These are phyloP conservation scores for Cytospora chrysosperma DNA, from an alignment of 2,329 filamentous ascomycete species.

Conservation along the genomic window DNA sequence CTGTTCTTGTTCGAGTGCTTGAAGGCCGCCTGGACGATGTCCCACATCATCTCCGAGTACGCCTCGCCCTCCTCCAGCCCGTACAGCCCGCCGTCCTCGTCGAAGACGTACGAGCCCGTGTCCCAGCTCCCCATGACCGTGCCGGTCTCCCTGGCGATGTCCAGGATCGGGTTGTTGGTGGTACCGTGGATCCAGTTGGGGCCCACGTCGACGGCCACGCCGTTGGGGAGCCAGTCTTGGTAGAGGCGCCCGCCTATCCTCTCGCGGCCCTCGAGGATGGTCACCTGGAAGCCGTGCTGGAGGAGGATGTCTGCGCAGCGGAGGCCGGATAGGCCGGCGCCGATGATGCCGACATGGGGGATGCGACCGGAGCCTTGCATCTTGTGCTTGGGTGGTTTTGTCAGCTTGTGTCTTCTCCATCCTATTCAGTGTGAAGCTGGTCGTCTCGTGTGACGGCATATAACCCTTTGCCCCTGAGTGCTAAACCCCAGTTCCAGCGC, in stretches of 20 bases:
- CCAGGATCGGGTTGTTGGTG: slow-evolving; percentile 66
- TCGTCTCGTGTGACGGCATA: background rate
- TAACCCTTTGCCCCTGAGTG: background rate
- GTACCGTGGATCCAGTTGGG: slow-evolving; percentile 84
- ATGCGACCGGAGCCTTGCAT: slow-evolving; percentile 28
- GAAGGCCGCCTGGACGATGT: slow-evolving; percentile 67
- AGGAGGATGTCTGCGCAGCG: slow-evolving; percentile 68
- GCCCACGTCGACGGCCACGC: slow-evolving; percentile 56
- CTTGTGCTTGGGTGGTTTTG: slow-evolving; percentile 28
- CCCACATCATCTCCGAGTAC: slow-evolving; percentile 61
- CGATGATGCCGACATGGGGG: slow-evolving; percentile 65
- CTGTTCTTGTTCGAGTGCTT: slow-evolving; percentile 59
- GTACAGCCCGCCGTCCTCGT: slow-evolving; percentile 55
- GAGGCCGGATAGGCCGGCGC: slow-evolving; percentile 69
- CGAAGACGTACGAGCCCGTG: slow-evolving; percentile 53
- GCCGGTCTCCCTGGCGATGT: slow-evolving; percentile 61
- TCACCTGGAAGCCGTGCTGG: slow-evolving; percentile 64
- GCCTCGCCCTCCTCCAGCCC: slow-evolving; percentile 44
- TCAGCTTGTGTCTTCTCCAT: background rate
- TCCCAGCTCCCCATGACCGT: slow-evolving; percentile 52
- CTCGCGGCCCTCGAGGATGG: slow-evolving; percentile 66
- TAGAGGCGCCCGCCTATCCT: slow-evolving; percentile 65
- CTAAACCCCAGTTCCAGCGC: background rate
- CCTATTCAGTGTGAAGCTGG: no score
- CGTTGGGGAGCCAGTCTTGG: slow-evolving; percentile 49